Conservation (phyloP, 1,284 basidiomycete species). For the Gymnopus androsaceus region DNA sequence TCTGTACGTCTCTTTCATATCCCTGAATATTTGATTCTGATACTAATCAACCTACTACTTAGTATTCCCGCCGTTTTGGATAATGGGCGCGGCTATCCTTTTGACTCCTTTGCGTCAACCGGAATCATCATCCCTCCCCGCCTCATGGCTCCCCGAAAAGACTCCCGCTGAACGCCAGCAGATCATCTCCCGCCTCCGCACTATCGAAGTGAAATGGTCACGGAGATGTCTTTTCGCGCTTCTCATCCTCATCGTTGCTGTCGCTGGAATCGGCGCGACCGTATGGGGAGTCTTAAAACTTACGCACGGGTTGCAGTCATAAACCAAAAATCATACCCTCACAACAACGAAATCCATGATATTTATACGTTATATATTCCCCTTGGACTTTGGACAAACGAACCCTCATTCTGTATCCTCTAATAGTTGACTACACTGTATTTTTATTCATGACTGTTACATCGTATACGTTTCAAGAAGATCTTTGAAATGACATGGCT, state of each 20-base stretch:
- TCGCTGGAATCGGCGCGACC: constrained; percentile 19
- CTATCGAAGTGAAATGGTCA: constrained; percentile 43
- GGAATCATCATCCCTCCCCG: constrained; percentile 15
- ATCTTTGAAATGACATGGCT: too few species aligned
- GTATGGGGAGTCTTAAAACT: constrained; percentile 10
- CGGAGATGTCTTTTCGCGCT: constrained; percentile 33
- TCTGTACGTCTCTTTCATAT: constrained; percentile 32
- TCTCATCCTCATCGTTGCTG: constrained; percentile 26
- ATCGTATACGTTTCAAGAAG: too few species aligned
- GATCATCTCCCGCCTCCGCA: constrained; percentile 37
- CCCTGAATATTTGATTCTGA: neutral
- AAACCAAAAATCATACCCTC: neutral
- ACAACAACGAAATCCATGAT: neutral
- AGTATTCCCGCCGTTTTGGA: constrained; percentile 43
- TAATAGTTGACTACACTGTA: constrained; percentile 3
- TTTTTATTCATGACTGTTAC: neutral
- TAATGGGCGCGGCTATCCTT: constrained; percentile 34
- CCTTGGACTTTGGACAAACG: too few species aligned
- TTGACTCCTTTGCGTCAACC: constrained; percentile 33
- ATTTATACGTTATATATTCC: too few species aligned
- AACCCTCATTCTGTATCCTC: neutral
- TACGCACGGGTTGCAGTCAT: neutral
- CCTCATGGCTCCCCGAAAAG: constrained; percentile 47
- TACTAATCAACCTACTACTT: constrained; percentile 9
- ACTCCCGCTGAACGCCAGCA: constrained; percentile 45